phyloP scores from a whole-genome alignment of 2,329 filamentous ascomycete genomes.

The Pseudocercospora eumusae region DNA sequence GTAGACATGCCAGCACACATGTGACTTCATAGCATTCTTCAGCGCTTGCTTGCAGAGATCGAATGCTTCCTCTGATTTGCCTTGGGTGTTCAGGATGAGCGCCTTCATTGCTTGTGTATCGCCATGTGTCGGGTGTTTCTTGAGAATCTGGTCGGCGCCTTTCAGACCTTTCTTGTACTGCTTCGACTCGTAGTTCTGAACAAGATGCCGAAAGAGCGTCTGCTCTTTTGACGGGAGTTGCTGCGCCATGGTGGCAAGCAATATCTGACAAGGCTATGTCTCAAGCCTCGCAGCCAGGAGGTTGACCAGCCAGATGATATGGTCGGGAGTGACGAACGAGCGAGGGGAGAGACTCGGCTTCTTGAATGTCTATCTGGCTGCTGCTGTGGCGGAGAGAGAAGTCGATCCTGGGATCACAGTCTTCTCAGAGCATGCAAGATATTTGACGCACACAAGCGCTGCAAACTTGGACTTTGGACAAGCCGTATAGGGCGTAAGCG shows the following conservation, averaged over 20 bases:
- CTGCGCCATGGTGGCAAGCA: slow-evolving; percentile 19
- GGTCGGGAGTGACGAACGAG: background rate
- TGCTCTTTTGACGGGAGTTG: slow-evolving; percentile 79
- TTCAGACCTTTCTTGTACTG: slow-evolving; percentile 91
- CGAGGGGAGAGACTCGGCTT: background rate
- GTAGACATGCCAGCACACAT: slow-evolving; percentile 99
- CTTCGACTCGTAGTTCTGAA: slow-evolving; percentile 96
- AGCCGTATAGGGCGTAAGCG: background rate
- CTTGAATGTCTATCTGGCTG: background rate
- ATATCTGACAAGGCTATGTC: background rate
- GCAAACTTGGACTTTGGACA: background rate
- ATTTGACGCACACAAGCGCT: background rate
- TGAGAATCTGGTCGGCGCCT: slow-evolving; percentile 91
- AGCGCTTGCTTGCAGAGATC: slow-evolving; percentile 87
- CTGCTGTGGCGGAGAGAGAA: background rate
- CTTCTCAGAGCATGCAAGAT: background rate
- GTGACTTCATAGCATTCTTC: slow-evolving; percentile 96
- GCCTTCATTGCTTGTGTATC: slow-evolving; percentile 99
- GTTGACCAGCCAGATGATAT: background rate
- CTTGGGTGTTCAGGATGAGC: slow-evolving; percentile 88
- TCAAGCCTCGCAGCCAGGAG: background rate
- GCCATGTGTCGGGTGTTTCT: slow-evolving; percentile 92
- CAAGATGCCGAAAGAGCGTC: slow-evolving; percentile 89
- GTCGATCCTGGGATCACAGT: background rate
- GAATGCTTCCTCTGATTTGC: slow-evolving; percentile 92